Conservation (phyloP, 192 early-diverging fungal genomes). For the Funneliformis mosseae region DNA sequence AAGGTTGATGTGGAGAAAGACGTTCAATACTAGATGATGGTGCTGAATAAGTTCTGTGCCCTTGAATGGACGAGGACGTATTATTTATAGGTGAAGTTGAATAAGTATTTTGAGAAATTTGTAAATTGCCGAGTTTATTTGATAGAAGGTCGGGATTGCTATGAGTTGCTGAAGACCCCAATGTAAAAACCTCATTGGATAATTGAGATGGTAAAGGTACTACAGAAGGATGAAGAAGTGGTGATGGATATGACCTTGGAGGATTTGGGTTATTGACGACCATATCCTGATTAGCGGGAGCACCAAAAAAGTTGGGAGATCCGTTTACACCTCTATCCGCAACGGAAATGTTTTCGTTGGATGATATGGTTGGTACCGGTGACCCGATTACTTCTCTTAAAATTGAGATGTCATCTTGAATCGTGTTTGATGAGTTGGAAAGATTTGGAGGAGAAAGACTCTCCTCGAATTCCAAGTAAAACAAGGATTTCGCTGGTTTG, state of each 20-base stretch:
- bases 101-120: not conserved
- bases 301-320: not conserved
- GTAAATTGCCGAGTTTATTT: not conserved
- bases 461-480: constrained; percentile 68
- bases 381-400: constrained; percentile 52
- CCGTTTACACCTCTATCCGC: not conserved
- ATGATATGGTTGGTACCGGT: not conserved
- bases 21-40: not conserved
- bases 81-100: not conserved
- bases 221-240: not conserved
- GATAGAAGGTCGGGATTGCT: constrained; percentile 14
- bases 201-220: constrained; percentile 3
- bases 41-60: not conserved
- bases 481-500: constrained; percentile 39
- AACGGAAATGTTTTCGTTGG: not conserved
- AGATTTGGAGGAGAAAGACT: constrained; percentile 64
- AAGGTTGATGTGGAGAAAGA: not conserved
- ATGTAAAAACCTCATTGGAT: not conserved
- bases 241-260: not conserved
- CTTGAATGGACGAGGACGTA: not conserved
- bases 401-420: constrained; percentile 57
- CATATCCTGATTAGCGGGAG: not conserved
- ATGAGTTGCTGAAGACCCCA: not conserved
- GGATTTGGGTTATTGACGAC: not conserved
- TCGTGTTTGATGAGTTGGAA: constrained; percentile 52